These are phyloP conservation scores for Irpex sp. DNA, from an alignment of 1,284 basidiomycete species.

Conservation along the genomic window DNA sequence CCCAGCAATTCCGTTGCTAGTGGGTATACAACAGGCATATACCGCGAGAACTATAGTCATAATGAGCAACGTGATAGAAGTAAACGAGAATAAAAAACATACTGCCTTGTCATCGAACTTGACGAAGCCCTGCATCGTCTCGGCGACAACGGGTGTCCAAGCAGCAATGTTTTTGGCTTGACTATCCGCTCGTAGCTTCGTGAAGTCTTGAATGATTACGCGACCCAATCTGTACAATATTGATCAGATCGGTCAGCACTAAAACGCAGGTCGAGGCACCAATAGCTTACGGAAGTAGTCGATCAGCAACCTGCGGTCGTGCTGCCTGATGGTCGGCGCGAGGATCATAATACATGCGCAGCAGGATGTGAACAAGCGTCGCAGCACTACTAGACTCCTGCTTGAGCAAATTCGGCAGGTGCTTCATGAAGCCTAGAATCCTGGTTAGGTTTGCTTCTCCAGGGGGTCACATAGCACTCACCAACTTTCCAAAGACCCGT, in stretches of 20 bases:
- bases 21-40: slow-evolving; percentile 86
- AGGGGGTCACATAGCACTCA: slow-evolving; percentile 38
- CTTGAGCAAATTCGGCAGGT: slow-evolving; percentile 95
- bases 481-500: slow-evolving; percentile 99
- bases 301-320: slow-evolving; percentile 81
- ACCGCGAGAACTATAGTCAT: slow-evolving; percentile 67
- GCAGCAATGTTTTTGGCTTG: slow-evolving; percentile 95
- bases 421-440: slow-evolving; percentile 94
- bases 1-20: slow-evolving; percentile 78
- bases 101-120: slow-evolving; percentile 88
- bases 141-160: slow-evolving; percentile 96
- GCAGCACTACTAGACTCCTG: slow-evolving; percentile 98
- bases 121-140: slow-evolving; percentile 89
- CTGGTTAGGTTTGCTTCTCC: not conserved
- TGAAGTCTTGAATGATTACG: slow-evolving; percentile 89
- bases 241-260: slow-evolving; percentile 5
- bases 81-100: slow-evolving; percentile 32
- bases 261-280: not conserved
- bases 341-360: slow-evolving; percentile 94
- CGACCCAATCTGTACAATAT: slow-evolving; percentile 68
- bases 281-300: slow-evolving; percentile 81
- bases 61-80: slow-evolving; percentile 9
- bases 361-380: slow-evolving; percentile 88
- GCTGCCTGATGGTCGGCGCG: slow-evolving; percentile 81
- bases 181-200: slow-evolving; percentile 84